Evolutionary conservation across 257 asterid genomes (phyloP).

Genomic region (Handroanthus guayacan): DNA sequence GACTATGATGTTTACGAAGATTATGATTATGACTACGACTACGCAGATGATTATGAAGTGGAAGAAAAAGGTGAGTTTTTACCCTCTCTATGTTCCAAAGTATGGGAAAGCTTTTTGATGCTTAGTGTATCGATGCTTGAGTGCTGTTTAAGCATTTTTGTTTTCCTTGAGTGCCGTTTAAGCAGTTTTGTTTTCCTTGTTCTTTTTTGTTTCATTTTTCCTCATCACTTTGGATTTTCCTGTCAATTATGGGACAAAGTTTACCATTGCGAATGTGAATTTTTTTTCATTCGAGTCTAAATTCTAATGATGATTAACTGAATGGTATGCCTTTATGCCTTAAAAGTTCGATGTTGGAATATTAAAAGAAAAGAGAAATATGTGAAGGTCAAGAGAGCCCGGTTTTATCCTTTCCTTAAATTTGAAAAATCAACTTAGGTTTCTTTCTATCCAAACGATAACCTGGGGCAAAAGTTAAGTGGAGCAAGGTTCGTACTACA

Average conservation of each 20-base stretch:
- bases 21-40: slow-evolving; percentile 60
- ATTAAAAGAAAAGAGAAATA: not conserved
- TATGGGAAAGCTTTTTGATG: not conserved
- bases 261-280: not conserved
- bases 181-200: not conserved
- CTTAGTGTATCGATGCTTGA: slow-evolving; percentile 12
- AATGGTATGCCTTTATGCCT: not conserved
- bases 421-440: slow-evolving; percentile 16
- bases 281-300: not conserved
- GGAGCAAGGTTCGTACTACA: not conserved
- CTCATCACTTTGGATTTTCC: not conserved
- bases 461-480: slow-evolving; percentile 8
- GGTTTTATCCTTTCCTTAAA: not conserved
- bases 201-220: not conserved
- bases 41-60: slow-evolving; percentile 52
- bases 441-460: not conserved
- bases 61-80: slow-evolving; percentile 61
- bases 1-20: slow-evolving; percentile 59
- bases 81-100: slow-evolving; percentile 12
- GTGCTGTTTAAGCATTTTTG: not conserved
- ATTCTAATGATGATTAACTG: not conserved
- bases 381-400: slow-evolving; percentile 22
- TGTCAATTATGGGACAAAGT: slow-evolving; percentile 1
- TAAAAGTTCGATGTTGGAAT: slow-evolving; percentile 17
- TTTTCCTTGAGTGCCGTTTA: not conserved